A percentile compares a stretch with the other conserved stretches of the same genome.
Conservation (phyloP, 305 asterid genomes). For the Fraxinus angustifolia region DNA sequence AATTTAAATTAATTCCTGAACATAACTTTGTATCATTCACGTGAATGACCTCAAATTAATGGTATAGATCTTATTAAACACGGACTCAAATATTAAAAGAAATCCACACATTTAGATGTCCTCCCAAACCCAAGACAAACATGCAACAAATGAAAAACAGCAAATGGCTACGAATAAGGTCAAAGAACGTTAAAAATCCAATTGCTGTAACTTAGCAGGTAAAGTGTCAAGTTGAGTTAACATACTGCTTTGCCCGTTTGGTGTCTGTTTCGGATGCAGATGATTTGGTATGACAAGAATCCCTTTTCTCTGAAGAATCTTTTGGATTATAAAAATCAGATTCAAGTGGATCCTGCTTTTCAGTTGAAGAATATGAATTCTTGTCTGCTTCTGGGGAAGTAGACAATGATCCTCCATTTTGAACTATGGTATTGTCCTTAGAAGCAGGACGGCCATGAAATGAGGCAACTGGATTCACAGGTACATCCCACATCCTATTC, state of each 20-base stretch:
- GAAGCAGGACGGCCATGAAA: conserved; percentile 52
- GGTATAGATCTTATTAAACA: conserved; percentile 3
- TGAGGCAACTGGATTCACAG: conserved; percentile 40
- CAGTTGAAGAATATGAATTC: conserved; percentile 42
- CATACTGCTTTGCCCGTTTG: conserved; percentile 93
- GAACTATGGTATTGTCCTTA: conserved; percentile 36
- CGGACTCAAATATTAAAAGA: background rate
- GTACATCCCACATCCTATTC: conserved; percentile 60
- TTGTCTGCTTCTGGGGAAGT: conserved; percentile 57
- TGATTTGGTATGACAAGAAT: conserved; percentile 47
- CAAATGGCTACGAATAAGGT: background rate
- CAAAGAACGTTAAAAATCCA: background rate
- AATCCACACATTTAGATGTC: background rate
- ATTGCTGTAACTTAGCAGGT: background rate
- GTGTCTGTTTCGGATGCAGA: conserved; percentile 71
- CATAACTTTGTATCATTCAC: background rate
- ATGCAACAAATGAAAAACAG: background rate
- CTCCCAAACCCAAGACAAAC: conserved; percentile 9
- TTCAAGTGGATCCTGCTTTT: conserved; percentile 52
- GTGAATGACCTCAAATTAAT: background rate
- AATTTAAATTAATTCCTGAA: background rate
- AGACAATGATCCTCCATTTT: conserved; percentile 37
- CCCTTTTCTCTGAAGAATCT: conserved; percentile 56
- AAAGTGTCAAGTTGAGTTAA: conserved; percentile 28
- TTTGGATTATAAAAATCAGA: conserved; percentile 48